phyloP scores from a whole-genome alignment of 2,329 filamentous ascomycete genomes.

The Xylaria hypoxylon region DNA sequence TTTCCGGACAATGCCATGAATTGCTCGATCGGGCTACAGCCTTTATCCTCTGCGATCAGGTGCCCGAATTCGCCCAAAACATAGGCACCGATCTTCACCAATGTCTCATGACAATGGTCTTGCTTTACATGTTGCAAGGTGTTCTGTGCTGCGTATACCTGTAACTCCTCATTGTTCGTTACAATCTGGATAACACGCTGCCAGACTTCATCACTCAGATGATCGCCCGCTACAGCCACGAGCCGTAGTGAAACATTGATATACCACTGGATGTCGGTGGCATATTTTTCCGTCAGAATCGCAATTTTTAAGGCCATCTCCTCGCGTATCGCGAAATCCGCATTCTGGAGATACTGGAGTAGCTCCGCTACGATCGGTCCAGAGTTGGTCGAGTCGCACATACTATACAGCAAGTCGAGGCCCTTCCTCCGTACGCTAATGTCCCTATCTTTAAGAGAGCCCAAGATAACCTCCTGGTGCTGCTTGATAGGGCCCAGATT shows the following conservation, averaged over 20 bases:
- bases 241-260: conserved; percentile 96
- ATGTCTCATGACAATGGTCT: conserved; percentile 93
- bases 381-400: conserved; percentile 97
- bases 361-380: conserved; percentile 93
- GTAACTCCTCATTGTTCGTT: conserved; percentile 98
- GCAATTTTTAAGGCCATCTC: conserved; percentile 99
- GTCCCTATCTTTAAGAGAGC: conserved; percentile 92
- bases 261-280: conserved; percentile 98
- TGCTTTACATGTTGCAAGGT: conserved; percentile 92
- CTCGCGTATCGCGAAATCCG: conserved; percentile 96
- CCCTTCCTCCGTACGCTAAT: conserved; percentile 97
- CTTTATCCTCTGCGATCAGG: conserved; percentile 89
- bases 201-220: conserved; percentile 99
- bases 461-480: conserved; percentile 95
- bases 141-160: conserved; percentile 95
- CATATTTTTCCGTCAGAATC: conserved; percentile 97
- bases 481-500: conserved; percentile 98
- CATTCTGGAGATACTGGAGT: conserved; percentile 92
- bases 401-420: conserved; percentile 96
- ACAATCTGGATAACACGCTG: conserved; percentile 98
- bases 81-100: conserved; percentile 98
- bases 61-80: conserved; percentile 97
- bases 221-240: conserved; percentile 96
- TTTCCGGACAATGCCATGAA: conserved; percentile 93
- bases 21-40: conserved; percentile 96